Evolutionary conservation across 129 eudicot genomes (phyloP).

Genomic region (Flaveria sonorensis): DNA sequence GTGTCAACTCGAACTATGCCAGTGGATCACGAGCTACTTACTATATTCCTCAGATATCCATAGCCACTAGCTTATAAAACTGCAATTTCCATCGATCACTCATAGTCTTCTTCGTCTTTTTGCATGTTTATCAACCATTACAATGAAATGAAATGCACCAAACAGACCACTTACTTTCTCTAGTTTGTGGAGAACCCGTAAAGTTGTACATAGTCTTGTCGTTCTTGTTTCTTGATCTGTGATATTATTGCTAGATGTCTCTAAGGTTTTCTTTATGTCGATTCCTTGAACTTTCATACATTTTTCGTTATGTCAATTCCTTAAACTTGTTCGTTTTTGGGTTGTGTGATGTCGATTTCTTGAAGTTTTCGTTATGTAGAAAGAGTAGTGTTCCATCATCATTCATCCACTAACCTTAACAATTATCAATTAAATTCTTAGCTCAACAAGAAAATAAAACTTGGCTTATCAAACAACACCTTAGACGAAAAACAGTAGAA

Average conservation of each 20-base stretch:
- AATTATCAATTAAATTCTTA: too few species aligned
- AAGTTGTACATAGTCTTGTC: not conserved
- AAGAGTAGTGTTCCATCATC: too few species aligned
- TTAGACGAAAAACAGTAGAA: too few species aligned
- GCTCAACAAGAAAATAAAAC: too few species aligned
- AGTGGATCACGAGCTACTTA: constrained; percentile 20
- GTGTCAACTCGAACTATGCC: constrained; percentile 28
- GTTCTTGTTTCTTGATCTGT: not conserved
- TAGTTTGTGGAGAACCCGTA: not conserved
- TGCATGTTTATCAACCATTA: not conserved
- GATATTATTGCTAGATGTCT: not conserved
- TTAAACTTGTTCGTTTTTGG: too few species aligned
- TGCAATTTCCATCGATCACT: constrained; percentile 11
- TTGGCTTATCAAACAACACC: too few species aligned
- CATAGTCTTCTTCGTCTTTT: not conserved
- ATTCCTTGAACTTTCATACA: not conserved
- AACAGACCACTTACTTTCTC: not conserved
- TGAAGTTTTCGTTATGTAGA: too few species aligned
- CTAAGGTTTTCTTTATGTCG: not conserved
- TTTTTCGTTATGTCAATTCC: too few species aligned
- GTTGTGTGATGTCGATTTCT: too few species aligned
- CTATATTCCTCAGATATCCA: not conserved
- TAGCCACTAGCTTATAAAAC: not conserved
- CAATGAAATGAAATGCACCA: constrained; percentile 15
- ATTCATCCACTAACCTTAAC: too few species aligned